Percentiles rank a stretch among this genome's conserved stretches.
Evolutionary conservation across 1,139 yeast genomes (phyloP).

Genomic region (Suhomyces wounanorum): DNA sequence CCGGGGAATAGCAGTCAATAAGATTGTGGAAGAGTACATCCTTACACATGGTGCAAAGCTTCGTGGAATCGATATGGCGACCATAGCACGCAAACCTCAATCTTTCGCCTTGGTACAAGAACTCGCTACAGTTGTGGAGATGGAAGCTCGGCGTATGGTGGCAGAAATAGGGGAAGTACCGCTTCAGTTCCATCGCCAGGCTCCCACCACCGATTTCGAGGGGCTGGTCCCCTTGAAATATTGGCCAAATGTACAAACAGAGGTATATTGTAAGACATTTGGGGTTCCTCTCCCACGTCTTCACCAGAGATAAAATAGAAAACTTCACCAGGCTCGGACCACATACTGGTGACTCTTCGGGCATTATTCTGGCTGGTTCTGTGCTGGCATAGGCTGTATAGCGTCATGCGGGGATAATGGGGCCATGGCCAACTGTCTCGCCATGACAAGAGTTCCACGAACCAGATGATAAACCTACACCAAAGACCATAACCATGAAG

Average conservation of each 20-base stretch:
- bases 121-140: conserved; percentile 24
- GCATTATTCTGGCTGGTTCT: neutral
- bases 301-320: neutral
- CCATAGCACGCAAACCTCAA: conserved; percentile 9
- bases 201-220: conserved; percentile 28
- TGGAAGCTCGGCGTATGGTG: conserved; percentile 22
- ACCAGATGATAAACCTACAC: too few species aligned
- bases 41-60: conserved; percentile 14
- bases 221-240: conserved; percentile 25
- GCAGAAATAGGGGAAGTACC: conserved; percentile 23
- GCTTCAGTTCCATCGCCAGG: conserved; percentile 28
- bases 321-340: too few species aligned
- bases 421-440: neutral
- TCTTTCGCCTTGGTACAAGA: conserved; percentile 19
- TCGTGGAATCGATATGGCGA: conserved; percentile 11
- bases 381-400: neutral
- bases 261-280: conserved; percentile 31
- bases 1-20: conserved; percentile 51
- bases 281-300: conserved; percentile 4
- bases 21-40: conserved; percentile 39
- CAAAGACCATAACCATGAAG: too few species aligned
- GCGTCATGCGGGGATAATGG: neutral
- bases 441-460: too few species aligned
- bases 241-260: conserved; percentile 43
- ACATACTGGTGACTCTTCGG: too few species aligned